These are phyloP conservation scores for Meyerozyma elateridarum DNA, from an alignment of 1,139 yeast genomes.

Conservation along the genomic window DNA sequence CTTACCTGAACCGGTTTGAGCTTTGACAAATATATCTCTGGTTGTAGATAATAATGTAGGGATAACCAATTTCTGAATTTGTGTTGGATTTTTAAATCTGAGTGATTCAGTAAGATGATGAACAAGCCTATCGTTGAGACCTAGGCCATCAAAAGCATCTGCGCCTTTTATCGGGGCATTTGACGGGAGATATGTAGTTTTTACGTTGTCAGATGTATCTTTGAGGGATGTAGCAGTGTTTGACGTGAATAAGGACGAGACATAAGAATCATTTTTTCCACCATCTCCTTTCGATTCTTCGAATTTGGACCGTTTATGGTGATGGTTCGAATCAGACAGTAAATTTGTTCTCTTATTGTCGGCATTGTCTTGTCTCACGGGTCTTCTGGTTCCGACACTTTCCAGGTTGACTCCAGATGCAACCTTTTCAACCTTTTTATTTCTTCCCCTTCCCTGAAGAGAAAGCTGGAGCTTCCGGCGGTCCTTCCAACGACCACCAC, in stretches of 20 bases:
- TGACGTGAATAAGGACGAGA: conserved; percentile 83
- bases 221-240: conserved; percentile 40
- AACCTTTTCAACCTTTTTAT: conserved; percentile 21
- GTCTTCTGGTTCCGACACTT: no score
- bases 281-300: conserved; percentile 47
- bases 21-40: conserved; percentile 77
- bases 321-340: conserved; percentile 10
- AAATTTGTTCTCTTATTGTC: no score
- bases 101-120: conserved; percentile 55
- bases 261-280: conserved; percentile 55
- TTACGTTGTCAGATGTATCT: conserved; percentile 24
- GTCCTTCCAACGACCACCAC: conserved; percentile 80
- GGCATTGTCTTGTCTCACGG: no score
- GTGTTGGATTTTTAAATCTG: conserved; percentile 70
- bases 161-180: conserved; percentile 80
- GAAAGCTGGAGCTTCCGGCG: conserved; percentile 56
- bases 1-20: conserved; percentile 96
- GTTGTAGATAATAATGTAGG: conserved; percentile 57
- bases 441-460: conserved; percentile 43
- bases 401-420: conserved; percentile 38
- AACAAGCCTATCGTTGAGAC: conserved; percentile 52
- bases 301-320: conserved; percentile 25
- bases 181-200: conserved; percentile 50
- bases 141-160: conserved; percentile 66
- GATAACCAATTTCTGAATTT: conserved; percentile 78